Conservation (phyloP, 2,329 filamentous ascomycete species). For the Alternaria sp. region DNA sequence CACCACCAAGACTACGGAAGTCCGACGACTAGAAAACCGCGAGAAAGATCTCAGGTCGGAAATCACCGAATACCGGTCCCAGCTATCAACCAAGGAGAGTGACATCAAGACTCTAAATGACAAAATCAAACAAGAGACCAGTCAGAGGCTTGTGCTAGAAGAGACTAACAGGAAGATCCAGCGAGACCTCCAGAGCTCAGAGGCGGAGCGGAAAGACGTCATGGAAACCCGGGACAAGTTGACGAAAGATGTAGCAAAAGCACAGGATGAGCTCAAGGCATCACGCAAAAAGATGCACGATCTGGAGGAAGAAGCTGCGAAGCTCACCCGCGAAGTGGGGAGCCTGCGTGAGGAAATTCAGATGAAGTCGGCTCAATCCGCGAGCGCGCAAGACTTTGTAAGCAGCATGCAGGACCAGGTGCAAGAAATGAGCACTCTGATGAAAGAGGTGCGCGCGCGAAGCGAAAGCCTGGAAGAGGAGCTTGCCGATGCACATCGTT, state of each 20-base stretch:
- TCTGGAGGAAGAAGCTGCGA: constrained; percentile 76
- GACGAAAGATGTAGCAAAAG: constrained; percentile 71
- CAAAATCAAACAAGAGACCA: constrained; percentile 77
- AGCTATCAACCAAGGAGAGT: constrained; percentile 74
- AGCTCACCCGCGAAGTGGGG: constrained; percentile 72
- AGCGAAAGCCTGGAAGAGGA: constrained; percentile 92
- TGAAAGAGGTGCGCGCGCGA: constrained; percentile 85
- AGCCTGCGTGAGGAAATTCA: constrained; percentile 79
- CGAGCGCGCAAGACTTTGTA: constrained; percentile 83
- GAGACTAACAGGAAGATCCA: constrained; percentile 77
- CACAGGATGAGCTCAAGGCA: constrained; percentile 73
- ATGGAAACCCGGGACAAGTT: constrained; percentile 76
- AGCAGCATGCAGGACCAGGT: constrained; percentile 94
- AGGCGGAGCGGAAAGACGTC: constrained; percentile 81
- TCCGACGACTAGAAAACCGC: constrained; percentile 79
- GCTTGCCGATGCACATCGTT: constrained; percentile 82
- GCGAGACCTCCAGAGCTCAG: constrained; percentile 78
- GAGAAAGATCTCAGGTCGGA: constrained; percentile 85
- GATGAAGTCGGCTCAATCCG: constrained; percentile 84
- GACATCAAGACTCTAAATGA: constrained; percentile 82
- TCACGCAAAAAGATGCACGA: constrained; percentile 69
- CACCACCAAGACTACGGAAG: constrained; percentile 65
- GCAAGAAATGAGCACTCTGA: constrained; percentile 85
- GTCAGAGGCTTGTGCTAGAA: constrained; percentile 75
- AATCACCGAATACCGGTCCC: constrained; percentile 72